Percentiles rank a stretch among this genome's conserved stretches.
These are phyloP conservation scores for Fagus sylvatica DNA, from an alignment of 306 rosid genomes.

Conservation along the genomic window DNA sequence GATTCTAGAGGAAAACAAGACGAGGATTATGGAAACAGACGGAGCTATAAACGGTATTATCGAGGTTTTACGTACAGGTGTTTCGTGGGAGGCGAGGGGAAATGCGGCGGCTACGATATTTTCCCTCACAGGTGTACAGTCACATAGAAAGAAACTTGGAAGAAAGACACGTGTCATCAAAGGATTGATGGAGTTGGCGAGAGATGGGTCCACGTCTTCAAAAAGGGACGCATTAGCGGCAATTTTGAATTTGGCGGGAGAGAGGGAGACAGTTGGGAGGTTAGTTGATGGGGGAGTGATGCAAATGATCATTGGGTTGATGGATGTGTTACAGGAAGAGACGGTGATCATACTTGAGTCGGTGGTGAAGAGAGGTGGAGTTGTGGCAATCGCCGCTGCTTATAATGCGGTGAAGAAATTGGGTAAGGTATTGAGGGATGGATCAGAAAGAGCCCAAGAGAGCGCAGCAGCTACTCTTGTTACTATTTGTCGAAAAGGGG, in stretches of 20 bases:
- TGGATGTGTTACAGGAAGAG: slow-evolving; percentile 69
- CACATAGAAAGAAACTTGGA: slow-evolving; percentile 59
- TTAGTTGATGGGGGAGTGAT: slow-evolving; percentile 71
- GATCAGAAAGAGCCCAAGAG: slow-evolving; percentile 77
- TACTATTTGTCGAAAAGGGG: slow-evolving; percentile 76
- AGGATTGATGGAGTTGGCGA: slow-evolving; percentile 69
- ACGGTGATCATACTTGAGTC: slow-evolving; percentile 68
- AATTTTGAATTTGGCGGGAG: slow-evolving; percentile 65
- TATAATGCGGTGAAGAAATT: slow-evolving; percentile 49
- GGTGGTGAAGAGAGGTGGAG: slow-evolving; percentile 82
- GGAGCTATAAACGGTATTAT: slow-evolving; percentile 69
- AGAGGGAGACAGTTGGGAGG: slow-evolving; percentile 62
- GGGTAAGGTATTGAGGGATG: slow-evolving; percentile 57
- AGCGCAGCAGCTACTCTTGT: slow-evolving; percentile 87
- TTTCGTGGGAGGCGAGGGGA: slow-evolving; percentile 91
- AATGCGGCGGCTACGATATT: slow-evolving; percentile 92
- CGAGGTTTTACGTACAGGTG: slow-evolving; percentile 62
- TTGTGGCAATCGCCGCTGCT: slow-evolving; percentile 67
- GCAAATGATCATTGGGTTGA: slow-evolving; percentile 44
- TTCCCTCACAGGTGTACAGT: slow-evolving; percentile 53
- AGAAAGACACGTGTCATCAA: slow-evolving; percentile 60
- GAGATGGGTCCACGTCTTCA: slow-evolving; percentile 50
- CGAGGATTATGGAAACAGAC: slow-evolving; percentile 70
- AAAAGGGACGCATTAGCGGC: slow-evolving; percentile 79
- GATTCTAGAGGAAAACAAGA: slow-evolving; percentile 66